These are phyloP conservation scores for Cyathus striatus DNA, from an alignment of 768 basidiomycete genomes.

Conservation along the genomic window DNA sequence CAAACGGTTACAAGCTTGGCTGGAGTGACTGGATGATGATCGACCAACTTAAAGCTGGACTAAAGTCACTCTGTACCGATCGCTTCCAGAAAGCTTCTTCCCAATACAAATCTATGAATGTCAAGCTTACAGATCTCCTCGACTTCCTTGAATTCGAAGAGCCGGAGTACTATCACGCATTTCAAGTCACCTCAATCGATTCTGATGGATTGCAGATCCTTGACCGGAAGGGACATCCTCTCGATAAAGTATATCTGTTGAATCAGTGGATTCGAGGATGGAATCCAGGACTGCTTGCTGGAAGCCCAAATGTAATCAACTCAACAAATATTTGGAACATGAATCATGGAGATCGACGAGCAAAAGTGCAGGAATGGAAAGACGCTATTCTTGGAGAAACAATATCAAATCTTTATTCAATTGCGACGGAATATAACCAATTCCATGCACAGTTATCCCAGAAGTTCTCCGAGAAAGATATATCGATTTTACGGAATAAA, in stretches of 20 bases:
- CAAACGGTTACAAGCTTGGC: slow-evolving; percentile 11
- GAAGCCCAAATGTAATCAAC: slow-evolving; percentile 14
- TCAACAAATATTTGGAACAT: slow-evolving; percentile 32
- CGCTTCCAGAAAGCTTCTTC: no score
- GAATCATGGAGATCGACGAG: slow-evolving; percentile 17
- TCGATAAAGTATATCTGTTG: slow-evolving; percentile 37
- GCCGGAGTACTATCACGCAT: slow-evolving; percentile 36
- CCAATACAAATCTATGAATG: no score
- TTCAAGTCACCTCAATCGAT: slow-evolving; percentile 33
- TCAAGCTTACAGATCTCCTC: slow-evolving; percentile 34
- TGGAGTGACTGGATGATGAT: slow-evolving; percentile 36
- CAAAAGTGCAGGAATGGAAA: slow-evolving; percentile 25
- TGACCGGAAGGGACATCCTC: slow-evolving; percentile 28
- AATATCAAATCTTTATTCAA: slow-evolving; percentile 25
- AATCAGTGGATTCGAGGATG: slow-evolving; percentile 39
- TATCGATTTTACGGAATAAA: slow-evolving; percentile 34
- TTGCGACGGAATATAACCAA: slow-evolving; percentile 32
- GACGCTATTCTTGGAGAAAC: slow-evolving; percentile 25
- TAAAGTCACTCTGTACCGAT: slow-evolving; percentile 5
- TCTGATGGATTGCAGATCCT: slow-evolving; percentile 42
- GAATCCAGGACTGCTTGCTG: slow-evolving; percentile 37
- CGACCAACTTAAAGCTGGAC: slow-evolving; percentile 27
- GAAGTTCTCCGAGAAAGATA: slow-evolving; percentile 27
- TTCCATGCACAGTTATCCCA: slow-evolving; percentile 27
- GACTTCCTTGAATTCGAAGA: slow-evolving; percentile 49